These are phyloP conservation scores for Endoconidiophora polonica DNA, from an alignment of 2,329 filamentous ascomycete genomes.

Conservation along the genomic window DNA sequence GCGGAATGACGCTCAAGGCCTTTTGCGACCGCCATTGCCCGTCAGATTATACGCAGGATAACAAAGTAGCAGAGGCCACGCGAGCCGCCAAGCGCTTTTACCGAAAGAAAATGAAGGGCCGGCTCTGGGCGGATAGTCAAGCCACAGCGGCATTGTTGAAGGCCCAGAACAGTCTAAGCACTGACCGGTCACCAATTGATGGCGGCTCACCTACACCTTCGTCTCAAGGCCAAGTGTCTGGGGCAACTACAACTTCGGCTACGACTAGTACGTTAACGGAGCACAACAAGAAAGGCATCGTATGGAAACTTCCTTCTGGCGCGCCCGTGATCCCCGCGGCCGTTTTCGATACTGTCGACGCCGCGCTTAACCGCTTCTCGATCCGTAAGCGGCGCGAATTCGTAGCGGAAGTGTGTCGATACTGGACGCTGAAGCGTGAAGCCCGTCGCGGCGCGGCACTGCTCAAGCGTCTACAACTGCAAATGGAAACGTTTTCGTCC, in stretches of 20 bases:
- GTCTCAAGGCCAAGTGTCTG: not conserved
- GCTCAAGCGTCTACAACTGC: constrained; percentile 80
- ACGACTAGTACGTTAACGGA: not conserved
- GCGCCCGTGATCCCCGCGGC: constrained; percentile 85
- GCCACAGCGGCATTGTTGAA: constrained; percentile 65
- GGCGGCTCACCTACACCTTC: constrained; percentile 1
- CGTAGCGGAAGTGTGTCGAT: constrained; percentile 81
- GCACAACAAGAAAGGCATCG: constrained; percentile 8
- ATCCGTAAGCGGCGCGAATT: constrained; percentile 78
- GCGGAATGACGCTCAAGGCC: constrained; percentile 72
- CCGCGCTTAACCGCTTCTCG: constrained; percentile 64
- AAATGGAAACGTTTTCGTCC: constrained; percentile 90
- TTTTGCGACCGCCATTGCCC: constrained; percentile 95
- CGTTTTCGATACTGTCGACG: constrained; percentile 73
- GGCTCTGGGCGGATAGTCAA: constrained; percentile 84
- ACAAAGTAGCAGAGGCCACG: constrained; percentile 65
- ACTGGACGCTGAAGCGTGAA: constrained; percentile 95
- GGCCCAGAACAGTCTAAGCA: constrained; percentile 39
- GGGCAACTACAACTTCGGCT: too few species aligned
- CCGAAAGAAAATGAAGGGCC: constrained; percentile 71
- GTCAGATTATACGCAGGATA: constrained; percentile 70
- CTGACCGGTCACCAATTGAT: not conserved
- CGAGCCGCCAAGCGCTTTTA: constrained; percentile 78
- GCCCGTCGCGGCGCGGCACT: constrained; percentile 79
- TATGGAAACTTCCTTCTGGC: constrained; percentile 83